Conservation (phyloP, 2,329 filamentous ascomycete species). For the Leptographium wingfieldii region DNA sequence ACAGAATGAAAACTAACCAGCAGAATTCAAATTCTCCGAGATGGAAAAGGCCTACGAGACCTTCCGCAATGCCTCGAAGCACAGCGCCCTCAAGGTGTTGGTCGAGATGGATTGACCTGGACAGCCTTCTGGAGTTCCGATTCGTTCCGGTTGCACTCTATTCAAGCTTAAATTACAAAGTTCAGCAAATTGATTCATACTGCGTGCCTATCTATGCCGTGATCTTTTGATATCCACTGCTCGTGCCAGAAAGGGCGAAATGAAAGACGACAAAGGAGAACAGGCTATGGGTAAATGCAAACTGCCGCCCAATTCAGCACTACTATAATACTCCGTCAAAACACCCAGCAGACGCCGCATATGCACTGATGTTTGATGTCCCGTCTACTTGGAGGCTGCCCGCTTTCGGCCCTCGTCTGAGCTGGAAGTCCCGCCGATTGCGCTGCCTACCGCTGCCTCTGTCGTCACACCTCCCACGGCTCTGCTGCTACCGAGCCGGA, state of each 20-base stretch:
- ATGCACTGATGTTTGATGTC: neutral
- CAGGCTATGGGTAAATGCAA: neutral
- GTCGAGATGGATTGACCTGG: conserved; percentile 19
- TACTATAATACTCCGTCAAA: neutral
- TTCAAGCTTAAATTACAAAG: neutral
- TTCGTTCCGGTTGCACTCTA: neutral
- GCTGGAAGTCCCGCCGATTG: neutral
- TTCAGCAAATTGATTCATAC: too few relatives aligned
- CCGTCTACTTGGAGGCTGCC: neutral
- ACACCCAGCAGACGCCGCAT: neutral
- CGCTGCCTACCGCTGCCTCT: conserved; percentile 2
- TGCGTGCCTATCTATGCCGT: neutral
- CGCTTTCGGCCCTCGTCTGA: neutral
- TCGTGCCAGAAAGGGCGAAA: neutral
- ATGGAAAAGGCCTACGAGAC: conserved; percentile 31
- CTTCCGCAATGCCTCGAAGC: conserved; percentile 27
- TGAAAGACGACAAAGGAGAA: neutral
- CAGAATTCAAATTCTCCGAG: conserved; percentile 28
- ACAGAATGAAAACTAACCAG: neutral
- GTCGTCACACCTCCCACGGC: conserved; percentile 12
- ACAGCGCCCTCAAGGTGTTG: conserved; percentile 30
- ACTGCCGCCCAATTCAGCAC: neutral
- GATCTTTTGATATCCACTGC: neutral
- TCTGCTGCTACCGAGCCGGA: conserved; percentile 12
- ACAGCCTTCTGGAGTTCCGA: neutral